Conservation (phyloP, 176 grass and related monocot genomes). For the Oryza meyeriana region DNA sequence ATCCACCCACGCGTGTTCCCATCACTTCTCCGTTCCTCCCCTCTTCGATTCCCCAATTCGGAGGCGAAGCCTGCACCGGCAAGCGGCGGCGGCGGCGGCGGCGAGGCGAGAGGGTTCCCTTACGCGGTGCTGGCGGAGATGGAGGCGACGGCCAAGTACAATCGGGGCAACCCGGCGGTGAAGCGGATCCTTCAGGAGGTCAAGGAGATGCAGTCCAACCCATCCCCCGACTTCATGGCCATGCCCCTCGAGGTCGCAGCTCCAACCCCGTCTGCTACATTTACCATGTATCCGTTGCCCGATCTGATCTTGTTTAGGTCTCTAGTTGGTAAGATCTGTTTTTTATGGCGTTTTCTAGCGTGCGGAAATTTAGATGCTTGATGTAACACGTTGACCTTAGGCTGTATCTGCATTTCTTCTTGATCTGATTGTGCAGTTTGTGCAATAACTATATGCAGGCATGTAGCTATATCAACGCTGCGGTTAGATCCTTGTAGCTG, state of each 20-base stretch:
- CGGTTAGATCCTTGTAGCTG: not conserved
- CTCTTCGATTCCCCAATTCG: conserved; percentile 24
- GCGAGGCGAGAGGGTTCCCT: conserved; percentile 1
- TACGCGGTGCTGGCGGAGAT: conserved; percentile 26
- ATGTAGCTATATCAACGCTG: not conserved
- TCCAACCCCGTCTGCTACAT: conserved; percentile 1
- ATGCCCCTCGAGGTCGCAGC: conserved; percentile 83
- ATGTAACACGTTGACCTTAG: not conserved
- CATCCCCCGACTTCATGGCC: conserved; percentile 90
- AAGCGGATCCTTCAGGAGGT: conserved; percentile 99
- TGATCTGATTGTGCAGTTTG: not conserved
- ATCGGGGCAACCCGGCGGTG: conserved; percentile 95
- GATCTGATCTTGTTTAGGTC: not conserved
- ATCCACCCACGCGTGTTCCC: conserved; percentile 1
- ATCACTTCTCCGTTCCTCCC: not conserved
- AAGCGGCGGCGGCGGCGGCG: conserved; percentile 14
- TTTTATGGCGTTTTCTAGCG: not conserved
- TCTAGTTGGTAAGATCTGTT: not conserved
- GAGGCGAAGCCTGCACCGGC: conserved; percentile 15
- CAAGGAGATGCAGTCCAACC: conserved; percentile 98
- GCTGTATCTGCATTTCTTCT: not conserved
- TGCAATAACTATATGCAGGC: not conserved
- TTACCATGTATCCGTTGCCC: not conserved
- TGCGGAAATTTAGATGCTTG: not conserved
- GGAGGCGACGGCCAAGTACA: conserved; percentile 61